phyloP scores from a whole-genome alignment of 441 rosid species.

The Eugenia klotzschiana region DNA sequence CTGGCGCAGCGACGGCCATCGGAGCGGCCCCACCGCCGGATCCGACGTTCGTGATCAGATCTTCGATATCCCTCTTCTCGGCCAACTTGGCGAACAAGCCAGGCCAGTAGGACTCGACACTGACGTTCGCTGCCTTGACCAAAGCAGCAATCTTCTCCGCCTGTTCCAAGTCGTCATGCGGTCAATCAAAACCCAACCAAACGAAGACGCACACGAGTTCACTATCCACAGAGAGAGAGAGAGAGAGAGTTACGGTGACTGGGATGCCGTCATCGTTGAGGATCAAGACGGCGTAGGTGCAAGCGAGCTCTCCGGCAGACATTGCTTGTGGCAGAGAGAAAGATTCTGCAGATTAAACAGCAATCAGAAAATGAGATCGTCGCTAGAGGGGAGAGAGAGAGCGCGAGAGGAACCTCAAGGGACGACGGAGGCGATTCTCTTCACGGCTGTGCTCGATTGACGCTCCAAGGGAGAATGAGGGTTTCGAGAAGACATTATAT shows the following conservation, averaged over 20 bases:
- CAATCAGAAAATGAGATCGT: neutral
- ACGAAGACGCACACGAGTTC: neutral
- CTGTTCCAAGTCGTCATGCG: neutral
- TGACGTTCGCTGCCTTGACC: constrained; percentile 19
- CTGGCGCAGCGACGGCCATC: neutral
- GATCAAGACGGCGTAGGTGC: constrained; percentile 27
- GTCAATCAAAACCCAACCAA: neutral
- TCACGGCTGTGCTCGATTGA: neutral
- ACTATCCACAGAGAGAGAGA: neutral
- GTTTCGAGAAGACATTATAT: neutral
- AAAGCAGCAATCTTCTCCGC: constrained; percentile 26
- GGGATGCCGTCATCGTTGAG: constrained; percentile 31
- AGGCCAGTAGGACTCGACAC: constrained; percentile 33
- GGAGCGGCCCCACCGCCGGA: constrained; percentile 17
- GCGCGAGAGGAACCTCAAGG: neutral
- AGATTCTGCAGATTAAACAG: neutral
- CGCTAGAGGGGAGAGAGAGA: neutral
- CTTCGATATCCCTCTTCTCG: constrained; percentile 22
- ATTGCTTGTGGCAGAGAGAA: neutral
- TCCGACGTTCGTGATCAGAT: constrained; percentile 18
- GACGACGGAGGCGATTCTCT: neutral
- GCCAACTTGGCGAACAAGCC: constrained; percentile 24
- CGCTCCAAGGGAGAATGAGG: neutral
- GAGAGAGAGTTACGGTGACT: constrained; percentile 16
- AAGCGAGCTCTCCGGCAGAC: constrained; percentile 15